Conservation (phyloP, 371 early-diverging fungal genomes). For the Synchytrium microbalum region DNA sequence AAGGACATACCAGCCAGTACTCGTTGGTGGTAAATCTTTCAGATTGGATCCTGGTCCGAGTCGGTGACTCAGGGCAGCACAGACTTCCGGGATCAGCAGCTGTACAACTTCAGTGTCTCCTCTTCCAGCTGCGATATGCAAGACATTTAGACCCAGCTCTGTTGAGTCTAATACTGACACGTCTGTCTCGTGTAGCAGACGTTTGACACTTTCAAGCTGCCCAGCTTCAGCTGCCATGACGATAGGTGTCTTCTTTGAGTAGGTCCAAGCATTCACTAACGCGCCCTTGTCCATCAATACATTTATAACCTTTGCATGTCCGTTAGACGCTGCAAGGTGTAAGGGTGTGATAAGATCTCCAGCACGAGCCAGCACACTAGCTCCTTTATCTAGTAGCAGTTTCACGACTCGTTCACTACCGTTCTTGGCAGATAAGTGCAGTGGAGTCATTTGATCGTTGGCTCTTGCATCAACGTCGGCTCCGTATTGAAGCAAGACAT, state of each 20-base stretch:
- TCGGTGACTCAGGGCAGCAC: too few species aligned
- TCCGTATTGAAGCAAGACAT: slow-evolving; percentile 50
- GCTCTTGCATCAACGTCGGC: slow-evolving; percentile 58
- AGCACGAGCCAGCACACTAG: slow-evolving; percentile 52
- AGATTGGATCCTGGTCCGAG: too few species aligned
- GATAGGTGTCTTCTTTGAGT: slow-evolving; percentile 45
- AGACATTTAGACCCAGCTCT: too few species aligned
- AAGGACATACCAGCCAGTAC: too few species aligned
- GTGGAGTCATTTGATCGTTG: slow-evolving; percentile 61
- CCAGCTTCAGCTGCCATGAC: slow-evolving; percentile 40
- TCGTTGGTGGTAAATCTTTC: too few species aligned
- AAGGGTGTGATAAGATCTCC: slow-evolving; percentile 48
- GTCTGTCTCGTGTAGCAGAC: slow-evolving; percentile 61
- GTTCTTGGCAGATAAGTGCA: slow-evolving; percentile 71
- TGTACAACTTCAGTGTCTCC: too few species aligned
- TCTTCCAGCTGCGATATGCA: too few species aligned
- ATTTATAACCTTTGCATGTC: slow-evolving; percentile 9
- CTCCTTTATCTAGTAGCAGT: slow-evolving; percentile 58
- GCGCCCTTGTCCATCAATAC: slow-evolving; percentile 32
- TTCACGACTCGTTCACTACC: slow-evolving; percentile 47
- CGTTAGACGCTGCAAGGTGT: slow-evolving; percentile 37
- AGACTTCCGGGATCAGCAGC: too few species aligned
- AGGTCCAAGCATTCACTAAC: slow-evolving; percentile 30
- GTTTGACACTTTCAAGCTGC: slow-evolving; percentile 36
- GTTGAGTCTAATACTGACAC: too few species aligned